phyloP scores from a whole-genome alignment of 345 rosid species.

The Syzygium aromaticum region DNA sequence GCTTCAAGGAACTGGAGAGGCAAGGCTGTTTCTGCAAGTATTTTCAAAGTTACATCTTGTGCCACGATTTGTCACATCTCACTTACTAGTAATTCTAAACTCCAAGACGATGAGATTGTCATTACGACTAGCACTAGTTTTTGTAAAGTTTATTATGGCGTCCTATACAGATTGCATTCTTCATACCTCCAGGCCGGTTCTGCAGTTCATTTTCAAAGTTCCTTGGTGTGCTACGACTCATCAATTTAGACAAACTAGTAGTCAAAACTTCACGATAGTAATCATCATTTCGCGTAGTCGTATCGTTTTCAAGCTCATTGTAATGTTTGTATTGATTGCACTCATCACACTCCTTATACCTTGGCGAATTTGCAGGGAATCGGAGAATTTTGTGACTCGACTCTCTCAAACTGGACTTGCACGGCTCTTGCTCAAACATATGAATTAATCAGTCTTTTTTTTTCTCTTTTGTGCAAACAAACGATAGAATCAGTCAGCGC shows the following conservation, averaged over 20 bases:
- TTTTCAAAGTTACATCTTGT: not conserved
- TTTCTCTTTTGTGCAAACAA: too few species aligned
- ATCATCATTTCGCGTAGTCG: not conserved
- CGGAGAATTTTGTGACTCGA: too few species aligned
- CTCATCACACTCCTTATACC: not conserved
- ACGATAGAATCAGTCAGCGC: not conserved
- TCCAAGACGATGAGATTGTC: not conserved
- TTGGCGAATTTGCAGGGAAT: too few species aligned
- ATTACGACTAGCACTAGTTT: not conserved
- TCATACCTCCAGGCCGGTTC: not conserved
- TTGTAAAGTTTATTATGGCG: not conserved
- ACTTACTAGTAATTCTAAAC: not conserved
- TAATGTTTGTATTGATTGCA: not conserved
- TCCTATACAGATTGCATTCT: not conserved
- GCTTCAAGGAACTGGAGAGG: not conserved
- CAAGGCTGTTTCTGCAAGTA: not conserved
- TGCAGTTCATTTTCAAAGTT: not conserved
- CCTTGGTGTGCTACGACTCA: not conserved
- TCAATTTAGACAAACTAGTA: not conserved
- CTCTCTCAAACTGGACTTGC: too few species aligned
- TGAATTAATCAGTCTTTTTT: too few species aligned
- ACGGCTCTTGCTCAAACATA: too few species aligned
- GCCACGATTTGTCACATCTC: not conserved
- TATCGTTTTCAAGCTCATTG: not conserved
- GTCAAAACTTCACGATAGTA: not conserved